phyloP scores from a whole-genome alignment of 192 early-diverging fungal species.

The Linnemannia zychae region DNA sequence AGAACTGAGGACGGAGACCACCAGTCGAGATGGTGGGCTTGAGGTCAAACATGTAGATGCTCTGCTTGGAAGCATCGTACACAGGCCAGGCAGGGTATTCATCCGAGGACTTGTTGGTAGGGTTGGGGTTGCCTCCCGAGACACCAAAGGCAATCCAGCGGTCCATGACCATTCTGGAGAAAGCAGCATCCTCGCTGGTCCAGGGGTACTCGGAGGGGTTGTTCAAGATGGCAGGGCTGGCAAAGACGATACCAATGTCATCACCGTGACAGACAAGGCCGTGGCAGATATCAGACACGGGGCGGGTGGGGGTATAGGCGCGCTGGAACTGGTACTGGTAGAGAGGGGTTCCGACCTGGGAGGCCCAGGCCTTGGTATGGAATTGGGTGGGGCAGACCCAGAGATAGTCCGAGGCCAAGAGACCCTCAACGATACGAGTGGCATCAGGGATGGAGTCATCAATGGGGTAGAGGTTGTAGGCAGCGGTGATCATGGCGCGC shows the following conservation, averaged over 20 bases:
- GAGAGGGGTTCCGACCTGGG: slow-evolving; percentile 8
- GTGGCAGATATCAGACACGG: slow-evolving; percentile 4
- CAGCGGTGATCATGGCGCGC: slow-evolving; percentile 27
- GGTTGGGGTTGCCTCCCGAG: slow-evolving; percentile 19
- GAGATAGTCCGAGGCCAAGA: slow-evolving; percentile 16
- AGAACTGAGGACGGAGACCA: slow-evolving; percentile 18
- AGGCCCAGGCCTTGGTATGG: slow-evolving; percentile 14
- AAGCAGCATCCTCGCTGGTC: slow-evolving; percentile 15
- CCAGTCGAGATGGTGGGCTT: slow-evolving; percentile 20
- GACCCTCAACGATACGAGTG: slow-evolving; percentile 3
- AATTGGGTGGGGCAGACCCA: slow-evolving; percentile 33
- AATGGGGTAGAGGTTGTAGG: slow-evolving; percentile 25
- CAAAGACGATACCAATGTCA: slow-evolving; percentile 23
- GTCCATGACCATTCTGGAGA: slow-evolving; percentile 26
- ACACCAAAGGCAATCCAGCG: slow-evolving; percentile 19
- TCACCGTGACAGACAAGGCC: slow-evolving; percentile 24
- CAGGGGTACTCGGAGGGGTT: slow-evolving; percentile 23
- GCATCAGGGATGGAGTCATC: slow-evolving; percentile 10
- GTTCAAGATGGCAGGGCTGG: slow-evolving; percentile 21
- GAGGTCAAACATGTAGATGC: slow-evolving; percentile 26
- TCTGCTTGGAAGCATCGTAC: slow-evolving; percentile 13
- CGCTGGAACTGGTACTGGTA: slow-evolving; percentile 30
- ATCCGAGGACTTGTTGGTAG: background rate
- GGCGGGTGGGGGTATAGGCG: slow-evolving; percentile 18
- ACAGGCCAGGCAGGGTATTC: slow-evolving; percentile 21